Conservation (phyloP, 1,284 basidiomycete species). For the Fomes fomentarius region DNA sequence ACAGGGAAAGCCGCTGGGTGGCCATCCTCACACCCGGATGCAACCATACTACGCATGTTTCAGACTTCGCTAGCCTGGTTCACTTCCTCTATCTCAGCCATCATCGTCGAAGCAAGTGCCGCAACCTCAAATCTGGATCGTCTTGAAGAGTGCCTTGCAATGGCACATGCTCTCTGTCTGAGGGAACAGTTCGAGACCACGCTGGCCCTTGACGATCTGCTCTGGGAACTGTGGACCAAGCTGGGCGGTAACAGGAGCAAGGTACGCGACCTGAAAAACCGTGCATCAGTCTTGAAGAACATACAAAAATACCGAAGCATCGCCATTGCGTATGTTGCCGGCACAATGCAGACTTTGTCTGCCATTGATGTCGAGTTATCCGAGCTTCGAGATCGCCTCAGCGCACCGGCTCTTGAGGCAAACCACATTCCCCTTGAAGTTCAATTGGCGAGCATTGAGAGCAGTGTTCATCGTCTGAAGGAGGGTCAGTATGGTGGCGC, state of each 20-base stretch:
- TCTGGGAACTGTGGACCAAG: background rate
- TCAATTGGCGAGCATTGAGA: background rate
- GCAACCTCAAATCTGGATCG: background rate
- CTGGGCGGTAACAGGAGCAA: background rate
- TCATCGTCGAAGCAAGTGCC: background rate
- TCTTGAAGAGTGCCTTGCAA: background rate
- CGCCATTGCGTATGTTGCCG: slow-evolving; percentile 1
- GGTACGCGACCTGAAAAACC: background rate
- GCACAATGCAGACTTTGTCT: background rate
- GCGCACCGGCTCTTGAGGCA: background rate
- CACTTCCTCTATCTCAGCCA: background rate
- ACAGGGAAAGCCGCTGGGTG: background rate
- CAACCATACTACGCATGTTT: background rate
- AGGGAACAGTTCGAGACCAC: background rate
- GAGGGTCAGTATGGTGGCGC: background rate
- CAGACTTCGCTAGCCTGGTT: background rate
- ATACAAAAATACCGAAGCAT: background rate
- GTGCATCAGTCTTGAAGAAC: background rate
- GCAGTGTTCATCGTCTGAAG: background rate
- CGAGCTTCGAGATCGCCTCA: background rate
- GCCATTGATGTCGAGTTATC: background rate
- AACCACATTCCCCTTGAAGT: background rate
- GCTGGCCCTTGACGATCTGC: background rate
- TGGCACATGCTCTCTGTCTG: background rate
- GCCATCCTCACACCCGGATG: background rate